Percentiles rank a stretch among this genome's conserved stretches.
Conservation (phyloP, 345 rosid species). For the Rhizophora apiculata region DNA sequence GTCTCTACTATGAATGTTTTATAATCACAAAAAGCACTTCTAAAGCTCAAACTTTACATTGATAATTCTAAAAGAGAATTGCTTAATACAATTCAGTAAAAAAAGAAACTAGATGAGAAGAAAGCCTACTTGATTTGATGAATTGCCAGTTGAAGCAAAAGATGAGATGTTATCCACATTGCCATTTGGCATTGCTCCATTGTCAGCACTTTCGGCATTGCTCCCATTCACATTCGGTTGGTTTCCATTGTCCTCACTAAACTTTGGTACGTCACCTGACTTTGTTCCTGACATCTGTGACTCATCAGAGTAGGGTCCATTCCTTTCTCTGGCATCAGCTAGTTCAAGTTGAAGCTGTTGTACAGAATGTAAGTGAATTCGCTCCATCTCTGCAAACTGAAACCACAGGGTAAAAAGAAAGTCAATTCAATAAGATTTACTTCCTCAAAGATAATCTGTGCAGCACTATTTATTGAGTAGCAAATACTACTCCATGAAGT, state of each 20-base stretch:
- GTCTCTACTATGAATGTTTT: background rate
- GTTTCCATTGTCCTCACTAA: conserved; percentile 50
- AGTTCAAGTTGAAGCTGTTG: conserved; percentile 88
- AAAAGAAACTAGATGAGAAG: background rate
- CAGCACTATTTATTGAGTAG: background rate
- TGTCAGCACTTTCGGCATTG: conserved; percentile 27
- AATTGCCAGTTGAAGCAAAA: conserved; percentile 46
- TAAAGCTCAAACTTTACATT: background rate
- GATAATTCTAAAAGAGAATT: background rate
- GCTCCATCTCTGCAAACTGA: conserved; percentile 91
- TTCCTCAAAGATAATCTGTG: background rate
- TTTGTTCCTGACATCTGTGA: conserved; percentile 44
- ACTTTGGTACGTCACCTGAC: conserved; percentile 47
- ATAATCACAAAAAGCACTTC: background rate
- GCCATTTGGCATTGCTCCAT: conserved; percentile 47
- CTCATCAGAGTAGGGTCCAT: conserved; percentile 57
- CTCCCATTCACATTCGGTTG: conserved; percentile 52
- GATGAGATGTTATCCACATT: conserved; percentile 43
- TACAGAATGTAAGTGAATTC: conserved; percentile 71
- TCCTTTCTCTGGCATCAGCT: conserved; percentile 69
- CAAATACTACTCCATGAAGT: background rate
- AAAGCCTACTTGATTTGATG: conserved; percentile 47
- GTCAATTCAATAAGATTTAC: conserved; percentile 16
- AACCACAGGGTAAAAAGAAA: conserved; percentile 6
- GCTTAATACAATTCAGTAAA: background rate